Evolutionary conservation across 768 basidiomycete species (phyloP), one percentile per base, ranked within the genome.

Genomic region (Sporobolomyces phaffii): DNA sequence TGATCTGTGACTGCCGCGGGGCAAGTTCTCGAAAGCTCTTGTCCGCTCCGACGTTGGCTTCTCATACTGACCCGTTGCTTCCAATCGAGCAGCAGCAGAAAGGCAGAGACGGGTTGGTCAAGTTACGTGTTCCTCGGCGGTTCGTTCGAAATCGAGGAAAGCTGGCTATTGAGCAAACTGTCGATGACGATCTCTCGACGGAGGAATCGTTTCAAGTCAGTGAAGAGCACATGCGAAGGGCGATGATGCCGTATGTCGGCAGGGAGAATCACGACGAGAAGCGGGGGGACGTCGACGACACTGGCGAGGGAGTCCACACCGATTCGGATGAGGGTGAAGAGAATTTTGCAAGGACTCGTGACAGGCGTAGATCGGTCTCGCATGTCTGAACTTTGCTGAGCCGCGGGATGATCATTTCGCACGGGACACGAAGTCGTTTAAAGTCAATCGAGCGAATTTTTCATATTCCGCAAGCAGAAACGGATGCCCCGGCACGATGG

Each of bases 1-100:
- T 58, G 56, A 58, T 58, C 44, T 58, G 56, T 31, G 56, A 58
- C 22, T 58, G 56, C 43, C 6, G 56, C 45, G 43, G 56, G 5
- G 56, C 34, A 34, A 44, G 56, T 28, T 3, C 24, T 31, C 45
- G 10, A 10, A 49, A n/a, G n/a, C n/a, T n/a, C n/a, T n/a, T 47
- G 8, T 17, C n/a, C 15, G 15, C 22, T 47, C n/a, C n/a, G 22
- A 11, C 45, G n/a, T 9, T 22, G 45, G 22, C 22, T 17, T 41
- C 40, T 11, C 40, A 20, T 34, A 33, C 50, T 28, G 28, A 26
- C 48, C n/a, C n/a, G n/a, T n/a, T n/a, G n/a, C n/a, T n/a, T n/a
- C n/a, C n/a, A n/a, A n/a, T n/a, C n/a, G n/a, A n/a, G n/a, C n/a
- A 28, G 18, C 34, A 38, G 52, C 52, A 53, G n/a, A 53, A 53